These are phyloP conservation scores for Fagopyrum esculentum DNA, from an alignment of 148 eudicot genomes.

Conservation along the genomic window DNA sequence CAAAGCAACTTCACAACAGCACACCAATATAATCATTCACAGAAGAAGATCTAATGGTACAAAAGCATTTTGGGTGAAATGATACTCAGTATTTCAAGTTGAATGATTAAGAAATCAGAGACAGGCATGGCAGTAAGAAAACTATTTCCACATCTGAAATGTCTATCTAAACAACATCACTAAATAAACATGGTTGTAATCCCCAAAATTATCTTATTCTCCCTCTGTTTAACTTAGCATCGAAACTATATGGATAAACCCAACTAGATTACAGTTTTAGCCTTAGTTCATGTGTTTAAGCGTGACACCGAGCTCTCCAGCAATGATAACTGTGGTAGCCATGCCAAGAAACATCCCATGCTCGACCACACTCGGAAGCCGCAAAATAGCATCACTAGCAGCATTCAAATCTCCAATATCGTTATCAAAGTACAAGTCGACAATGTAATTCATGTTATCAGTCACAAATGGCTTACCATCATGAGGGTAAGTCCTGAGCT, in stretches of 20 bases:
- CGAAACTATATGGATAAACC: background rate
- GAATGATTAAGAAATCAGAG: background rate
- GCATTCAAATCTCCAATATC: constrained; percentile 69
- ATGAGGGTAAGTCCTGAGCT: constrained; percentile 32
- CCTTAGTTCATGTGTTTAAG: constrained; percentile 33
- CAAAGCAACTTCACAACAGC: too few species aligned
- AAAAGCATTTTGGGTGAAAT: too few species aligned
- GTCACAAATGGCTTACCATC: constrained; percentile 50
- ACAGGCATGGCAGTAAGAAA: background rate
- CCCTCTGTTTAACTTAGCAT: background rate
- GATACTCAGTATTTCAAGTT: background rate
- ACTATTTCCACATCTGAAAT: background rate
- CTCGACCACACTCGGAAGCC: constrained; percentile 75
- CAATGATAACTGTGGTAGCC: constrained; percentile 76
- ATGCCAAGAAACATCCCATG: constrained; percentile 86
- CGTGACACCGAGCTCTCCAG: constrained; percentile 61
- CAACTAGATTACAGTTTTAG: background rate
- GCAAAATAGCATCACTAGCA: constrained; percentile 64
- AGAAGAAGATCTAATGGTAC: too few species aligned
- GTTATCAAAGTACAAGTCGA: constrained; percentile 70
- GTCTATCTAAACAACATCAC: background rate
- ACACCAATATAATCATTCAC: background rate
- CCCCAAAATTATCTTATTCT: background rate
- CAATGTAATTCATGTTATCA: constrained; percentile 71
- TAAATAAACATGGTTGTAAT: background rate